Evolutionary conservation across 805 yeast species (phyloP).

Genomic region (Candida succiphila): DNA sequence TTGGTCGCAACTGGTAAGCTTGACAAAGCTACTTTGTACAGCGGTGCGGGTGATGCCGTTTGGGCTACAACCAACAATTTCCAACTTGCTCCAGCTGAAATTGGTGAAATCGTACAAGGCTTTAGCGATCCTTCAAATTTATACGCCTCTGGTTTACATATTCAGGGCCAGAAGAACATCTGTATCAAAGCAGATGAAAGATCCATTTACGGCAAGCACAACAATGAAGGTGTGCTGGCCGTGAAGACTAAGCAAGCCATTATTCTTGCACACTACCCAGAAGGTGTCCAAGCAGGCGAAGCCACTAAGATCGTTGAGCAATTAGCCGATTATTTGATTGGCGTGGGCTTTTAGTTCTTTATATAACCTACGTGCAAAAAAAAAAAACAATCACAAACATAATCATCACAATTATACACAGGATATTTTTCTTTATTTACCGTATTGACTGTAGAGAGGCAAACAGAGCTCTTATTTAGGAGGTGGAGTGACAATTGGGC

Average conservation of each 20-base stretch:
- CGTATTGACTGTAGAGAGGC: background rate
- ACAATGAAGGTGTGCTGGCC: constrained; percentile 78
- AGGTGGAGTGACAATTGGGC: constrained; percentile 12
- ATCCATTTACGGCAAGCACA: constrained; percentile 88
- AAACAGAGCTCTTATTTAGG: too few relatives aligned
- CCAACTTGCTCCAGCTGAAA: constrained; percentile 57
- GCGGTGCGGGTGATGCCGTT: constrained; percentile 86
- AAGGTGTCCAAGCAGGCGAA: constrained; percentile 86
- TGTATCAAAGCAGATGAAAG: constrained; percentile 84
- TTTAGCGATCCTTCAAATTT: constrained; percentile 70
- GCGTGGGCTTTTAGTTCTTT: constrained; percentile 74
- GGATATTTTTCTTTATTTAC: too few relatives aligned
- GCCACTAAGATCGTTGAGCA: constrained; percentile 93
- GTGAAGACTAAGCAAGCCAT: constrained; percentile 94
- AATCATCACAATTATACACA: too few relatives aligned
- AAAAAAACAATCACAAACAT: too few relatives aligned
- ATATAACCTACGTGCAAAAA: too few relatives aligned
- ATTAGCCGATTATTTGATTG: constrained; percentile 87
- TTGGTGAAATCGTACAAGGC: constrained; percentile 65
- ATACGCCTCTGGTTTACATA: constrained; percentile 80
- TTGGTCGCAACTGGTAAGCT: constrained; percentile 78
- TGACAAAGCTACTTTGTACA: constrained; percentile 88
- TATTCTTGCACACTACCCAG: constrained; percentile 87
- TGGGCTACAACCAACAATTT: constrained; percentile 85
- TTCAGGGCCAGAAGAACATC: constrained; percentile 81